Conservation (phyloP, 1,139 yeast species). For the Sugiyamaella grinbergsii region DNA sequence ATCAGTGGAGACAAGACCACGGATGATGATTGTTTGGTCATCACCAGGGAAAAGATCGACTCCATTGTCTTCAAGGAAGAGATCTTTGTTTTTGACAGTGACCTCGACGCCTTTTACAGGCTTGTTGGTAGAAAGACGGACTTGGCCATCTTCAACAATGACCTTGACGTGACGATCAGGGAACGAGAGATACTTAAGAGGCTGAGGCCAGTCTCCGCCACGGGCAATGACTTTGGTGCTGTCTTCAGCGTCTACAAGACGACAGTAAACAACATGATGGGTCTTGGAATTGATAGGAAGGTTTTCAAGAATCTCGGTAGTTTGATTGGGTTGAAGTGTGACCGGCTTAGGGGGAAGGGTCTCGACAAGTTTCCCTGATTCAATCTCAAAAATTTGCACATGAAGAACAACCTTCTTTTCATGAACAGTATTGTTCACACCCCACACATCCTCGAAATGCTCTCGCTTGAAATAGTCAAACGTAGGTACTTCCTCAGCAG, state of each 20-base stretch:
- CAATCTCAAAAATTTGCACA: constrained; percentile 43
- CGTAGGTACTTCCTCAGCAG: constrained; percentile 22
- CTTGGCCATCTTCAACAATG: constrained; percentile 26
- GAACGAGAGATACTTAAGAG: constrained; percentile 49
- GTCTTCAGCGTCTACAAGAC: constrained; percentile 24
- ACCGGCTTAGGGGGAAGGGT: constrained; percentile 28
- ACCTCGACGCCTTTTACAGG: constrained; percentile 51
- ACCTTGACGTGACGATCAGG: constrained; percentile 32
- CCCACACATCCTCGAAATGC: constrained; percentile 47
- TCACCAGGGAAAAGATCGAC: constrained; percentile 50
- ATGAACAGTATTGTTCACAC: constrained; percentile 42
- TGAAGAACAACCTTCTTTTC: constrained; percentile 38
- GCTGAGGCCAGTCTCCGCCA: constrained; percentile 58
- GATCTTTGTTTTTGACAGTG: constrained; percentile 30
- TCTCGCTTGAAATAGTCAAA: constrained; percentile 23
- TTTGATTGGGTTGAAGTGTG: constrained; percentile 41
- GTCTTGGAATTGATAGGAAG: constrained; percentile 27
- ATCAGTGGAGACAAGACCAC: constrained; percentile 22
- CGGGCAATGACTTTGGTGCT: constrained; percentile 38
- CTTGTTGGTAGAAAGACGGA: constrained; percentile 36
- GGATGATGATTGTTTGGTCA: constrained; percentile 23
- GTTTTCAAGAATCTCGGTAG: constrained; percentile 41
- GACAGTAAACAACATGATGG: constrained; percentile 26
- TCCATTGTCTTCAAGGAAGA: constrained; percentile 46
- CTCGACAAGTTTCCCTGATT: constrained; percentile 40